Conservation (phyloP, 768 basidiomycete genomes). For the Cubamyces lactineus region DNA sequence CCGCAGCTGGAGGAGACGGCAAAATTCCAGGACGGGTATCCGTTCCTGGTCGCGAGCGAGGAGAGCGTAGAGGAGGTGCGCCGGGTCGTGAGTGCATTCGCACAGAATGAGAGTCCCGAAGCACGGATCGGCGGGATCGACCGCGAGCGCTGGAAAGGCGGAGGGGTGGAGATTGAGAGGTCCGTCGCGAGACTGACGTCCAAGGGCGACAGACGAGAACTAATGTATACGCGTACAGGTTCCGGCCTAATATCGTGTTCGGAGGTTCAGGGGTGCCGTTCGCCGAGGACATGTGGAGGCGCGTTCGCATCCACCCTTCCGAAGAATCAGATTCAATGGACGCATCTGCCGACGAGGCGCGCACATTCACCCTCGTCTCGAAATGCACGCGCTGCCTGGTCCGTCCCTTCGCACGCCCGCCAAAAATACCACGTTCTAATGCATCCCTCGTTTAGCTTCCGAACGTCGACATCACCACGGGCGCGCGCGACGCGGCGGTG, state of each 20-base stretch:
- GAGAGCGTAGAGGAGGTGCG: conserved; percentile 63
- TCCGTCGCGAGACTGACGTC: conserved; percentile 33
- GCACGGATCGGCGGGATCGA: conserved; percentile 36
- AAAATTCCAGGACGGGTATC: conserved; percentile 73
- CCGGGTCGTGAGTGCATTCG: conserved; percentile 49
- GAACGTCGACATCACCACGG: conserved; percentile 68
- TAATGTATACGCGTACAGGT: conserved; percentile 46
- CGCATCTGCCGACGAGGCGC: conserved; percentile 24
- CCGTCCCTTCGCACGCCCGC: conserved; percentile 32
- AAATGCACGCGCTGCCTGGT: conserved; percentile 77
- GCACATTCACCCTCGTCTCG: conserved; percentile 59
- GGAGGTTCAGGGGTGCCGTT: conserved; percentile 66
- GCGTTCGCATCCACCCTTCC: conserved; percentile 52
- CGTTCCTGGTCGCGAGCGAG: conserved; percentile 66
- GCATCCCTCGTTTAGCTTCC: conserved; percentile 55
- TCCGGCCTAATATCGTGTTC: conserved; percentile 77
- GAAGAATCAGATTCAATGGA: conserved; percentile 21
- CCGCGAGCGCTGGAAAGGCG: conserved; percentile 49
- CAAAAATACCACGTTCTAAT: conserved; percentile 7
- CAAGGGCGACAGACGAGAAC: background rate
- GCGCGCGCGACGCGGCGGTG: conserved; percentile 68
- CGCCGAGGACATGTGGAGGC: conserved; percentile 71
- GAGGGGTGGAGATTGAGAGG: conserved; percentile 61
- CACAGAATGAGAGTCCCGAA: conserved; percentile 43
- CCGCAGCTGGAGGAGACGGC: conserved; percentile 60